Base-by-base conservation (phyloP, 1,139 yeast genomes). In the Suhomyces chickasaworum region DNA sequence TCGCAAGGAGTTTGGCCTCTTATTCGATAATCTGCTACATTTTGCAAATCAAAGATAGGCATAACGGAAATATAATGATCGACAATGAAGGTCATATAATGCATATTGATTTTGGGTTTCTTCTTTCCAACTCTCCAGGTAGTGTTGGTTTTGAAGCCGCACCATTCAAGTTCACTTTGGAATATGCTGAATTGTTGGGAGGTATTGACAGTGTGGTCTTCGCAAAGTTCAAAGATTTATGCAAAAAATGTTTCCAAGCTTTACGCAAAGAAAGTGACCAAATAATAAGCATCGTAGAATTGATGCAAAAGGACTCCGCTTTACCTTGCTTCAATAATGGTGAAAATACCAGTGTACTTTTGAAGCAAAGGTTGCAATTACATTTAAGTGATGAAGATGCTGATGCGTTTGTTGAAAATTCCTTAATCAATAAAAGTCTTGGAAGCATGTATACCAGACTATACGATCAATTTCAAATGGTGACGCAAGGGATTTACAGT, bases 141-240 rank as follows among this genome's bases (percentile, higher is more conserved):
- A 86, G 96, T 47, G 89, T 93, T 45, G 97, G 97, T 0, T 90
- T 93, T 64, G 99, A 93, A 61, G 95, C 97, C 1, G 97, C 98
- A 0, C 97, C 99, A 1, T 93, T 93, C 73, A 93, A 93, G 61
- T 71, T 93, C 15, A 89, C 98, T 0, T 75, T 76, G 49, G 99
- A 93, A 59, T 93, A 93, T 58, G 81, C 90, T 18, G 97, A 91
- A 35, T 65, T 93, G 4, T 65, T 93, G 57, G 99, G 96, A 5
- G 98, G 98, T 0, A 48, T 73, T 0, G 84, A 82, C 1, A 78
- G 89, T 15, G 77, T 72, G 16, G 69, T 76, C 41, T 93, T 80
- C 65, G 61, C 67, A 37, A 73, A 73, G 41, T 93, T 88, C 67
- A 79, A 79, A 36, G 63, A 70, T 6, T 60, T 88, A 18, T 78